Evolutionary conservation across 1,284 basidiomycete species (phyloP).

Genomic region (Ustilago shanxiensis): DNA sequence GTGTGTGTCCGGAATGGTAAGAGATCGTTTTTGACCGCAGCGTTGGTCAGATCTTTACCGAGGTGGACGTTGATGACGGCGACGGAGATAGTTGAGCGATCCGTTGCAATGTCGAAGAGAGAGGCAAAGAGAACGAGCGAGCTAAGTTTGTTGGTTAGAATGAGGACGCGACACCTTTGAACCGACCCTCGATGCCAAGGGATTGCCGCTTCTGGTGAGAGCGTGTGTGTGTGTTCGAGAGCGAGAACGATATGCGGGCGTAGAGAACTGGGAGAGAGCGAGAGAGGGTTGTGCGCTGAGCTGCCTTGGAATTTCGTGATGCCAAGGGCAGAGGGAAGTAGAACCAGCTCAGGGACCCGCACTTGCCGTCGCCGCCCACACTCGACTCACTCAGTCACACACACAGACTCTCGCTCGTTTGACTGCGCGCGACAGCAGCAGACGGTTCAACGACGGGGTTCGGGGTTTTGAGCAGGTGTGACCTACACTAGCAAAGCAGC

Average conservation of each 20-base stretch:
- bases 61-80: background rate
- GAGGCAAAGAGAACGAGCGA: background rate
- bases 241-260: background rate
- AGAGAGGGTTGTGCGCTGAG: background rate
- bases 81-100: slow-evolving; percentile 1
- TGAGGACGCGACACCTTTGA: slow-evolving; percentile 2
- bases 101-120: slow-evolving; percentile 3
- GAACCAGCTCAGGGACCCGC: background rate
- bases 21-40: background rate
- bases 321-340: background rate
- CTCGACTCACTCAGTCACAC: too few species aligned
- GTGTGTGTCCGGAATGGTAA: slow-evolving; percentile 7
- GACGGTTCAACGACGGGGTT: too few species aligned
- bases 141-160: background rate
- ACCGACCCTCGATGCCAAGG: background rate
- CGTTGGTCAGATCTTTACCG: background rate
- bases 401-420: too few species aligned
- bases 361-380: too few species aligned
- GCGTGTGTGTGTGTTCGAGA: too few species aligned
- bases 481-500: too few species aligned
- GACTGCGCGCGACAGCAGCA: background rate
- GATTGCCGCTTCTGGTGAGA: slow-evolving; percentile 7
- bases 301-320: background rate
- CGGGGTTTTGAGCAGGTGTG: too few species aligned
- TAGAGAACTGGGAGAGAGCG: background rate